Percentiles rank a stretch among this genome's conserved stretches.
Evolutionary conservation across 768 basidiomycete genomes (phyloP).

Genomic region (Lactarius deliciosus): DNA sequence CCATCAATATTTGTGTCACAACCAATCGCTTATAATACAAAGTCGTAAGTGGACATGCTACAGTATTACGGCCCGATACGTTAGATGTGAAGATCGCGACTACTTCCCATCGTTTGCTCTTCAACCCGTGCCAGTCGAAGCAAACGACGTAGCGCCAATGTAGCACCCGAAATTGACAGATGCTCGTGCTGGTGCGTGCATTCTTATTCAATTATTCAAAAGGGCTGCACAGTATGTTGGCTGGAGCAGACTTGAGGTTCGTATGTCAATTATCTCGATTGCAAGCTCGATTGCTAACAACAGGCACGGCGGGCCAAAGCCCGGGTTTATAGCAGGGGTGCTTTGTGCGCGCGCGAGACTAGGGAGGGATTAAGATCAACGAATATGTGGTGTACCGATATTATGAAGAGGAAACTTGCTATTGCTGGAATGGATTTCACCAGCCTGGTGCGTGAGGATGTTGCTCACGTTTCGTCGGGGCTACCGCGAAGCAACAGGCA

Average conservation of each 20-base stretch:
- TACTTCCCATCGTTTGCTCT: no score
- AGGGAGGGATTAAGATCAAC: conserved; percentile 5
- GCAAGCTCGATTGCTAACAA: background rate
- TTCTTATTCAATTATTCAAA: background rate
- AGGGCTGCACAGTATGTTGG: background rate
- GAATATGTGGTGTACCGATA: conserved; percentile 12
- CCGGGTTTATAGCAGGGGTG: background rate
- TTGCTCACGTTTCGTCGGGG: conserved; percentile 22
- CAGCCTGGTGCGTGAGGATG: conserved; percentile 24
- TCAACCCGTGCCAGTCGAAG: no score
- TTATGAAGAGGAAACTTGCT: conserved; percentile 2
- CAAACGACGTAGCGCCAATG: background rate
- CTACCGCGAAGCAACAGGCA: conserved; percentile 30
- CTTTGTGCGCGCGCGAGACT: background rate
- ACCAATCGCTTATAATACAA: no score
- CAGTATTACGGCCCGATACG: no score
- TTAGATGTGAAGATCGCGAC: no score
- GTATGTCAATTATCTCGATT: conserved; percentile 3
- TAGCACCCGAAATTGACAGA: background rate
- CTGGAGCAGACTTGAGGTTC: background rate
- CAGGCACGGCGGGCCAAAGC: background rate
- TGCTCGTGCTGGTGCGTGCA: background rate
- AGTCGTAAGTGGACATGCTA: no score
- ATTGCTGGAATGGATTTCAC: conserved; percentile 10
- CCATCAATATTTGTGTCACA: background rate